These are phyloP conservation scores for Pseudogymnoascus sp. DNA, from an alignment of 2,329 filamentous ascomycete genomes.

Conservation along the genomic window DNA sequence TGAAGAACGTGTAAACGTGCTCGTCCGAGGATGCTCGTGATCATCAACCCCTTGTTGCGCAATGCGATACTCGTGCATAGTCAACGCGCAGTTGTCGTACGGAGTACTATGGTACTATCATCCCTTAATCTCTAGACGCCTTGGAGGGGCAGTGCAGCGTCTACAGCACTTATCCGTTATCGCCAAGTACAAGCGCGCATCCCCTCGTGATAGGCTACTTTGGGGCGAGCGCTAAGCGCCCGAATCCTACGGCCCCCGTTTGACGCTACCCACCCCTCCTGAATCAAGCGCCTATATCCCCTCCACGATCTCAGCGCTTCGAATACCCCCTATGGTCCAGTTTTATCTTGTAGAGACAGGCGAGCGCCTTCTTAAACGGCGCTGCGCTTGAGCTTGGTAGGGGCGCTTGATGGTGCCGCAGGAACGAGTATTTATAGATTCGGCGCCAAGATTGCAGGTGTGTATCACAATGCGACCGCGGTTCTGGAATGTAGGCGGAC, in stretches of 20 bases:
- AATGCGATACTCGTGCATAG: background rate
- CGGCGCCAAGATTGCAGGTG: background rate
- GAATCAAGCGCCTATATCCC: background rate
- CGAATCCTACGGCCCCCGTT: background rate
- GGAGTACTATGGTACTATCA: background rate
- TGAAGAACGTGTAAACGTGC: background rate
- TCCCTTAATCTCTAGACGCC: background rate
- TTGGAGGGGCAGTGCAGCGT: background rate
- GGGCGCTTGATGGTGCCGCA: background rate
- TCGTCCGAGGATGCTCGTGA: conserved; percentile 3
- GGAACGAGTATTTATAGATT: conserved; percentile 7
- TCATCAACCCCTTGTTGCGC: background rate
- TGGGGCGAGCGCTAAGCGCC: background rate
- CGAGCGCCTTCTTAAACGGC: background rate
- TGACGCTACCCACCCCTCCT: background rate
- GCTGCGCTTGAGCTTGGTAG: background rate
- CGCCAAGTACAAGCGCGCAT: background rate
- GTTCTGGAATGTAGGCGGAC: background rate
- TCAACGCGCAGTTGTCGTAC: background rate
- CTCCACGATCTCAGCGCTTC: background rate
- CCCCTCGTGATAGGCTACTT: background rate
- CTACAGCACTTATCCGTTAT: conserved; percentile 2
- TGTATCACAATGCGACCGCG: background rate
- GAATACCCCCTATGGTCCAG: background rate
- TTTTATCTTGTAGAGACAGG: background rate